These are phyloP conservation scores for Phyllosticta paracitricarpa DNA, from an alignment of 2,329 filamentous ascomycete species.

Conservation along the genomic window DNA sequence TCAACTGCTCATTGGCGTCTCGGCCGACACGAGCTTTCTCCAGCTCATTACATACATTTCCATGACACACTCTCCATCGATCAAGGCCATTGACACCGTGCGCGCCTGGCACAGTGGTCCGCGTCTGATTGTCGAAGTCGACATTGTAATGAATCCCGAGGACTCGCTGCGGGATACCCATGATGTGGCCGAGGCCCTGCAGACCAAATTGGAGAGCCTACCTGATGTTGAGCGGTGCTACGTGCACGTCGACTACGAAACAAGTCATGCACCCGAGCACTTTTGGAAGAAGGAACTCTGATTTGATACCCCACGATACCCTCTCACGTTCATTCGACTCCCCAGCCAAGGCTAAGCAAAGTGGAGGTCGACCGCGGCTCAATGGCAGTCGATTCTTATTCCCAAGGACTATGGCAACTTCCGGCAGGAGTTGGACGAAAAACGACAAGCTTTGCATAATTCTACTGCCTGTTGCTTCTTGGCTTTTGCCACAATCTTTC, in stretches of 20 bases:
- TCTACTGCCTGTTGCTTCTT: not conserved
- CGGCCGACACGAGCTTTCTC: constrained; percentile 73
- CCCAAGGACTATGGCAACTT: not conserved
- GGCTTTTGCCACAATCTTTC: not conserved
- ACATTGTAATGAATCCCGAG: constrained; percentile 81
- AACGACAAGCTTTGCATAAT: not conserved
- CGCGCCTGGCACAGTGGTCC: constrained; percentile 86
- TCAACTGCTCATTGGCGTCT: constrained; percentile 79
- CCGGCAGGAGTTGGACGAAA: not conserved
- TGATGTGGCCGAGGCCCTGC: constrained; percentile 86
- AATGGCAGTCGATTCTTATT: not conserved
- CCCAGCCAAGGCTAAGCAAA: no score
- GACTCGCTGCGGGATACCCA: constrained; percentile 69
- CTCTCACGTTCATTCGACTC: not conserved
- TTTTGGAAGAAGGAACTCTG: constrained; percentile 56
- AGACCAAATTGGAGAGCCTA: constrained; percentile 85
- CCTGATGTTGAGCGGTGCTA: constrained; percentile 90
- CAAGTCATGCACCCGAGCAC: constrained; percentile 86
- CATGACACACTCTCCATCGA: constrained; percentile 75
- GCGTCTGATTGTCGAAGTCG: constrained; percentile 86
- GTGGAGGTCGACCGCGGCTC: no score
- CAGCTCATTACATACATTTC: constrained; percentile 87
- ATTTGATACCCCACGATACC: not conserved
- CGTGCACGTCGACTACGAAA: constrained; percentile 96
- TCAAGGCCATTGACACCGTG: constrained; percentile 87